Evolutionary conservation across 176 grass and related monocot genomes (phyloP), one percentile per base, ranked within the genome.

Genomic region (Otatea glauca): DNA sequence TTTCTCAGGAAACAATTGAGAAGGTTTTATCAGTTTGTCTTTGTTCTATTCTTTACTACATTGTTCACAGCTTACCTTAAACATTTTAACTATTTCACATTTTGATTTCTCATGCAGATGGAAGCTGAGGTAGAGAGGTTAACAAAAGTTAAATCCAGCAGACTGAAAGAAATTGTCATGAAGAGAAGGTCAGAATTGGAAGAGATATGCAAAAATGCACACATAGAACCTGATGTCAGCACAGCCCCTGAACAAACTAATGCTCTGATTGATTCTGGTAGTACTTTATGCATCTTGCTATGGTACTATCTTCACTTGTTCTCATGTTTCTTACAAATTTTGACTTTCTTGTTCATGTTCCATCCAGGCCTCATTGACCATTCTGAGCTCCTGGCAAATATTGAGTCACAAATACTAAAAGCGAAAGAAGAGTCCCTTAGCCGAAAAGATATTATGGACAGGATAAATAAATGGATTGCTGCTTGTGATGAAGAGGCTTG

Each of bases 401-500:
- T 99, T 7, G 97, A 99, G 42, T 83, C 90, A 67, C 89, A 94
- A 60, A 99, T 99, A 92, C 43, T 89, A 77, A 94, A 89, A 85
- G 89, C 86, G 47, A 96, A 87, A 89, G 93, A 99, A 90, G 91
- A 96, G 82, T 87, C 89, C 43, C 67, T 92, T 76, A 96, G 92
- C 72, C 86, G 92, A 83, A 94, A 94, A 91, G 97, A 99, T 65
- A 99, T 99, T 76, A 96, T 92, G 88, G 93, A 96, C 55, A 90
- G 92, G 68, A 96, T 96, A 89, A 91, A 88, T 66, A 99, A 94
- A 90, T 99, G 93, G 93, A 89, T 94, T 77, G 86, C 90, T 65
- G 93, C 97, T 70, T 99, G 92, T 80, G 93, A 94, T 82, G 93
- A 96, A 89, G 97, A 96, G 80, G 83, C 68, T 55, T 99, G 97